These are phyloP conservation scores for Citrus inodora DNA, from an alignment of 345 rosid genomes.

Conservation along the genomic window DNA sequence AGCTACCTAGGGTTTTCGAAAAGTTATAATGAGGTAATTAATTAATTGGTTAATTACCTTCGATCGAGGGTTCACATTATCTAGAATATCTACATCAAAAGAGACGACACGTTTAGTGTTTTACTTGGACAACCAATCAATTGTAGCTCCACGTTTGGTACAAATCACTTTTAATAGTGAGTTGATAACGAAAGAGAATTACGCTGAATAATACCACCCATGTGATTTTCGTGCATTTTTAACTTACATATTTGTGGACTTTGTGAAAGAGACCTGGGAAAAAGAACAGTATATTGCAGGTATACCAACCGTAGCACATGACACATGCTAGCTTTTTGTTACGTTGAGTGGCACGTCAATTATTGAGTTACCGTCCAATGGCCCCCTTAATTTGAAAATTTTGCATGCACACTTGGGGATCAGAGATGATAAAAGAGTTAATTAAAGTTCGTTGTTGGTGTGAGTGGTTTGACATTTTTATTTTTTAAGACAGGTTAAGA, in stretches of 20 bases:
- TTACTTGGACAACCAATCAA: neutral
- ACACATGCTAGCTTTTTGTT: neutral
- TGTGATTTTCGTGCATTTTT: neutral
- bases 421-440: neutral
- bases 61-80: neutral
- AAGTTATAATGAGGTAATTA: neutral
- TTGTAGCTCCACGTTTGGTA: too few relatives aligned
- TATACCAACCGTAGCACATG: neutral
- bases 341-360: neutral
- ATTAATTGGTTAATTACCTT: too few relatives aligned
- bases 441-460: too few relatives aligned
- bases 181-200: neutral
- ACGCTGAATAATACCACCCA: neutral
- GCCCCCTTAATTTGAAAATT: neutral
- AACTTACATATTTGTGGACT: neutral
- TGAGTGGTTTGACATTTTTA: accelerated
- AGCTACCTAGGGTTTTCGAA: too few relatives aligned
- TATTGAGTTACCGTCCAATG: neutral
- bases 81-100: neutral
- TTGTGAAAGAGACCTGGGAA: neutral
- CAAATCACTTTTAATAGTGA: too few relatives aligned
- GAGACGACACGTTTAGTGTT: neutral
- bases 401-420: neutral
- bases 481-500: accelerated
- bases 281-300: neutral